These are phyloP conservation scores for Backusella tuberculispora DNA, from an alignment of 192 early-diverging fungal species.

Conservation along the genomic window DNA sequence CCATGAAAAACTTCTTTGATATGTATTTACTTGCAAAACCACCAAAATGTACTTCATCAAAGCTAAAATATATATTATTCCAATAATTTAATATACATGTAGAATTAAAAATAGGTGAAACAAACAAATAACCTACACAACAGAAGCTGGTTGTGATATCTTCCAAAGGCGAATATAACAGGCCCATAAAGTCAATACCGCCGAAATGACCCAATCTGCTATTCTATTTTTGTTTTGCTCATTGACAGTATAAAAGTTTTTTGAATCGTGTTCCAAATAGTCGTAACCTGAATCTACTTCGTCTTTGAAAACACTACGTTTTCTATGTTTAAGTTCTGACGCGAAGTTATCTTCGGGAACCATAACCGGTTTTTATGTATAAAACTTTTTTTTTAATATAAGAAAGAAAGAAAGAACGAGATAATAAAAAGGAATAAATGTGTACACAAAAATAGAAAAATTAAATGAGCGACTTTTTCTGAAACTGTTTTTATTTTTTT, in stretches of 20 bases:
- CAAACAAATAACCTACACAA: conserved; percentile 31
- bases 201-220: conserved; percentile 28
- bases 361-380: neutral
- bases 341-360: neutral
- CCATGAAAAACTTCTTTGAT: conserved; percentile 88
- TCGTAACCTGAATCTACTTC: neutral
- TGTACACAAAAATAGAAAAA: conserved; percentile 7
- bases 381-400: neutral
- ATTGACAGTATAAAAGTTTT: neutral
- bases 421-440: neutral
- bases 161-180: conserved; percentile 48
- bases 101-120: neutral
- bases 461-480: conserved; percentile 7
- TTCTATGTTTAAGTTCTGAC: conserved; percentile 12
- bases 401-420: neutral
- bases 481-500: neutral
- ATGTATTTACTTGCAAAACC: conserved; percentile 92
- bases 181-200: conserved; percentile 37
- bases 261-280: neutral
- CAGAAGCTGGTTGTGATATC: conserved; percentile 43
- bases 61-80: conserved; percentile 49
- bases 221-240: neutral
- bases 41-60: conserved; percentile 99
- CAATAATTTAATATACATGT: neutral
- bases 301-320: neutral